Evolutionary conservation across 1,284 basidiomycete genomes (phyloP).

Genomic region (Naganishia sp.): DNA sequence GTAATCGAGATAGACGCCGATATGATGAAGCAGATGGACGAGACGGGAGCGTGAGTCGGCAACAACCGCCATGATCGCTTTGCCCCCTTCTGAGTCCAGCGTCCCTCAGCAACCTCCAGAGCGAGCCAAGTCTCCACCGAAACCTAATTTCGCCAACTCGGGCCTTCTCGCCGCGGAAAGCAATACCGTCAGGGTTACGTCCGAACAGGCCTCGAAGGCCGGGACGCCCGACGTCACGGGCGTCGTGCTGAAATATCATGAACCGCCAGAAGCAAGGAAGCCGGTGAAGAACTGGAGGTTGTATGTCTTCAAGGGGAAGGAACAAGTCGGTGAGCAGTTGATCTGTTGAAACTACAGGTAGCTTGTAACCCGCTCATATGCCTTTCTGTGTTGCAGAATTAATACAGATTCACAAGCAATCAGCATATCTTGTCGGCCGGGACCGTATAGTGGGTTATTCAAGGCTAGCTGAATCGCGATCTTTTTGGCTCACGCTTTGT

Average conservation of each 20-base stretch:
- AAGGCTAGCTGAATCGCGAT: too few species aligned
- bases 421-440: conserved; percentile 88
- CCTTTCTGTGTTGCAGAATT: conserved; percentile 62
- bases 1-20: conserved; percentile 11
- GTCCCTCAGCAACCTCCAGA: conserved; percentile 18
- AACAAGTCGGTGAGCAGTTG: conserved; percentile 76
- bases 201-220: conserved; percentile 14
- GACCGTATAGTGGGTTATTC: conserved; percentile 67
- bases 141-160: conserved; percentile 84
- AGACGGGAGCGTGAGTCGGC: conserved; percentile 17
- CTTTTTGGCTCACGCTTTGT: neutral
- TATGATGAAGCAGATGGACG: conserved; percentile 18
- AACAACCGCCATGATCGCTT: neutral
- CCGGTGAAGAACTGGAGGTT: conserved; percentile 86
- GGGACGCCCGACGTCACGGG: conserved; percentile 65
- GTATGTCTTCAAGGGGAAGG: conserved; percentile 94
- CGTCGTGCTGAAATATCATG: conserved; percentile 94
- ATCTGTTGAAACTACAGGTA: neutral
- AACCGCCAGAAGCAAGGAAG: conserved; percentile 95
- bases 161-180: conserved; percentile 93
- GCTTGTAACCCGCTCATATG: neutral
- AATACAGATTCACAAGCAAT: conserved; percentile 87
- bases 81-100: neutral
- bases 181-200: conserved; percentile 67
- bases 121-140: conserved; percentile 35